A percentile compares a stretch with the other conserved stretches of the same genome.
These are phyloP conservation scores for Amanita phalloides DNA, from an alignment of 768 basidiomycete species.

Conservation along the genomic window DNA sequence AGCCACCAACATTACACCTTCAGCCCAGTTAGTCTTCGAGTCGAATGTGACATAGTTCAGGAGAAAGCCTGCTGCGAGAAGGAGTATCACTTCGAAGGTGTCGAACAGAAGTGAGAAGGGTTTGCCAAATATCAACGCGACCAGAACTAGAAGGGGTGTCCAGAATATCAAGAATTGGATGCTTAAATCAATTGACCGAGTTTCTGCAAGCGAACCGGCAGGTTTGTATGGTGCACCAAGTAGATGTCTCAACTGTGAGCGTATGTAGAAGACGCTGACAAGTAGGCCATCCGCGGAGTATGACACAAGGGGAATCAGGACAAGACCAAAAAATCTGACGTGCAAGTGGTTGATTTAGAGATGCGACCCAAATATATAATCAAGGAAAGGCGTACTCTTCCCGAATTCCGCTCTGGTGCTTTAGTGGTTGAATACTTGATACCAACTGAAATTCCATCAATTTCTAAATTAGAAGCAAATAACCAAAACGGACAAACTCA, in stretches of 20 bases:
- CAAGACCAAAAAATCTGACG: constrained; percentile 59
- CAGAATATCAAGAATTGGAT: constrained; percentile 73
- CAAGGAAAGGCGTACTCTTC: not conserved
- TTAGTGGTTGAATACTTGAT: not conserved
- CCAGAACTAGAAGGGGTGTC: constrained; percentile 61
- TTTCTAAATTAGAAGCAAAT: not conserved
- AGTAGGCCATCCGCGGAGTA: constrained; percentile 63
- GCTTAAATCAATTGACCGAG: constrained; percentile 62
- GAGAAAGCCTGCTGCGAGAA: constrained; percentile 60
- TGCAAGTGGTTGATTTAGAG: not conserved
- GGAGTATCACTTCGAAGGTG: constrained; percentile 36
- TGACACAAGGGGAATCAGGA: constrained; percentile 61
- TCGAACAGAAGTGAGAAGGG: constrained; percentile 62
- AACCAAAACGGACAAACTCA: constrained; percentile 41
- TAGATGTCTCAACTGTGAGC: not conserved
- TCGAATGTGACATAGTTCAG: constrained; percentile 76
- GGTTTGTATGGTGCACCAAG: constrained; percentile 11
- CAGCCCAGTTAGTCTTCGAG: constrained; percentile 70
- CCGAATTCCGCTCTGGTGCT: not conserved
- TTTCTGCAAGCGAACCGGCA: constrained; percentile 51
- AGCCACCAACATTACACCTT: constrained; percentile 52
- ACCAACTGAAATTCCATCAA: not conserved
- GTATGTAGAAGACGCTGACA: constrained; percentile 43
- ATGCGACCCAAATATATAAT: constrained; percentile 5
- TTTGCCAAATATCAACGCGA: constrained; percentile 56